Evolutionary conservation across 2,329 filamentous ascomycete species (phyloP), one percentile per base, ranked within the genome.

Genomic region (Malbranchea zuffiana): DNA sequence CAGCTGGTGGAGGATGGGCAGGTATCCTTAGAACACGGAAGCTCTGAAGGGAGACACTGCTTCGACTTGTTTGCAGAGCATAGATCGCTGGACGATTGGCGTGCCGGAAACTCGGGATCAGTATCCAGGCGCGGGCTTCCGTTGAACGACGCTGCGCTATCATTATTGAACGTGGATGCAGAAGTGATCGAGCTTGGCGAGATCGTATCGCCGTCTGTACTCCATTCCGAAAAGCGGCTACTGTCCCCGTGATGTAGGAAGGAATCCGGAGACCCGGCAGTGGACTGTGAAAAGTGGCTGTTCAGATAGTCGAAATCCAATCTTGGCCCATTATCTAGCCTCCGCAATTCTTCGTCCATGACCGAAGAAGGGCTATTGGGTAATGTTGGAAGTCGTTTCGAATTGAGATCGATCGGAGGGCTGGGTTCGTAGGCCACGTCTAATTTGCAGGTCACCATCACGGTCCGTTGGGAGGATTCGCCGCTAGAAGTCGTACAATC

Each of bases 311-410:
- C 52, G 13, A 48, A 45, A 24, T 60, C 55, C 17, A 59, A 45
- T 8, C 47, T 50, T 13, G 39, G 29, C 10, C 27, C 24, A 3
- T 29, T 21, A 37, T 27, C 33, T 15, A 37, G 31, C 10, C 56
- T 59, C 10, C 29, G 28, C 11, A 33, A 12, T 19, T 37, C 39
- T 39, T 62, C 58, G 15, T 63, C 59, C 52, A 63, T 56, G 23
- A 63, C 62, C 1, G 62, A 66, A 0, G 63, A 66, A 18, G 63
- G 63, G 4, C 61, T 61, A 42, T 66, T 66, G 6, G 63, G 63
- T 13, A 66, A 50, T 5, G 62, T 64, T 4, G 63, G 63, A 15
- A 67, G 52, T 26, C 63, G 50, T 42, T 67, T 66, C 12, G 59
- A 50, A 20, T 47, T 47, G 12, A 52, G 43, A 37, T 55, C 48